These are phyloP conservation scores for Inga laurina DNA, from an alignment of 306 rosid species.

Conservation along the genomic window DNA sequence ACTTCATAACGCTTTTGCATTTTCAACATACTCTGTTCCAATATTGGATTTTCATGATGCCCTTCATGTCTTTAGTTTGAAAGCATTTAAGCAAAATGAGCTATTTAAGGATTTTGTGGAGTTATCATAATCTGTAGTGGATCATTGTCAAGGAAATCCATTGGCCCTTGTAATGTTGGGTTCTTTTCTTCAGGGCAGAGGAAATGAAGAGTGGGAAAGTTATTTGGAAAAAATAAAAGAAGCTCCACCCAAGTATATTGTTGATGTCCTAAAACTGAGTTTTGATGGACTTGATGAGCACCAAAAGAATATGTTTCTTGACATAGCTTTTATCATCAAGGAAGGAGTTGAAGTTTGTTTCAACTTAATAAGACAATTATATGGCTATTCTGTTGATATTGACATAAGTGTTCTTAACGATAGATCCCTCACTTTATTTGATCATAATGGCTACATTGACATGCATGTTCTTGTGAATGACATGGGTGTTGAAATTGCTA, in stretches of 20 bases:
- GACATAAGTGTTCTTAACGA: background rate
- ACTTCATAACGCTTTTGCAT: background rate
- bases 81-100: background rate
- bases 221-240: background rate
- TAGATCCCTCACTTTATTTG: background rate
- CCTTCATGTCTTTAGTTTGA: constrained; percentile 15
- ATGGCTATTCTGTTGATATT: background rate
- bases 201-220: background rate
- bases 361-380: background rate
- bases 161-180: background rate
- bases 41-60: constrained; percentile 1
- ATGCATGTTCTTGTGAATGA: background rate
- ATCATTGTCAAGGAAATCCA: background rate
- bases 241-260: background rate
- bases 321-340: background rate
- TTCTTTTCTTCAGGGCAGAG: background rate
- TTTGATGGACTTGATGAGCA: background rate
- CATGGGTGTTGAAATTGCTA: background rate
- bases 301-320: background rate
- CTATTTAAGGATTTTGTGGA: background rate
- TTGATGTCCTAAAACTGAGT: background rate
- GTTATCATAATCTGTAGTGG: background rate
- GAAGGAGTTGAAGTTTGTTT: background rate
- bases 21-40: background rate
- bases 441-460: background rate